Evolutionary conservation across 2,329 filamentous ascomycete species (phyloP).

Genomic region (Alternaria burnsii): DNA sequence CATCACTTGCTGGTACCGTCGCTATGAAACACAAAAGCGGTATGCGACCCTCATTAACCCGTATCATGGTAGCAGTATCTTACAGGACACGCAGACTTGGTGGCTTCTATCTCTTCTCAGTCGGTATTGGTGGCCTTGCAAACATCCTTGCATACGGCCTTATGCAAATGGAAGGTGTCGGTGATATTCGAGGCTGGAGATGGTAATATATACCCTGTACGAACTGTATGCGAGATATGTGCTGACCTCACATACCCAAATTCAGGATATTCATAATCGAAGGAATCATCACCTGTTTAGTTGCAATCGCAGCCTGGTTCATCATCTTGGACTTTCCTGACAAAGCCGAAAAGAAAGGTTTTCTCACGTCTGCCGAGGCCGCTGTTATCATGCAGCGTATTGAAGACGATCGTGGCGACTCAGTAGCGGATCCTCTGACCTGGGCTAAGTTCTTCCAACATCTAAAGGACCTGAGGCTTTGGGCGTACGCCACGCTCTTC

Average conservation of each 20-base stretch:
- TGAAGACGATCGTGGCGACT: conserved; percentile 37
- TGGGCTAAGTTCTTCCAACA: conserved; percentile 30
- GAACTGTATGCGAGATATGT: background rate
- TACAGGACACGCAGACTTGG: conserved; percentile 20
- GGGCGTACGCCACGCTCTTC: conserved; percentile 34
- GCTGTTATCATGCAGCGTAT: conserved; percentile 31
- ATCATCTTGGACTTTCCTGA: conserved; percentile 42
- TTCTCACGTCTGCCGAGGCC: conserved; percentile 30
- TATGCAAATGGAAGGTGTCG: conserved; percentile 39
- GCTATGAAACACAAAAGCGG: conserved; percentile 35
- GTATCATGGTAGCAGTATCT: background rate
- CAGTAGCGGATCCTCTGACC: conserved; percentile 31
- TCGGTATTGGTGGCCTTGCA: conserved; percentile 37
- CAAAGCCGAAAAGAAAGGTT: conserved; percentile 34
- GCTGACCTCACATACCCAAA: background rate
- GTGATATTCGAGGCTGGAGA: conserved; percentile 35
- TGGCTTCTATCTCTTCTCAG: conserved; percentile 37
- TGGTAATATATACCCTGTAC: conserved; percentile 18
- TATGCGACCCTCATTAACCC: conserved; percentile 7
- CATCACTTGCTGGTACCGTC: conserved; percentile 42
- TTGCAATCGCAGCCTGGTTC: conserved; percentile 37
- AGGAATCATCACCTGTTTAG: conserved; percentile 35
- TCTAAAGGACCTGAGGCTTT: conserved; percentile 32
- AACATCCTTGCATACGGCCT: conserved; percentile 41
- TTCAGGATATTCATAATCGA: conserved; percentile 41